Evolutionary conservation across 257 asterid species (phyloP).

Genomic region (Capsicum rhomboideum): DNA sequence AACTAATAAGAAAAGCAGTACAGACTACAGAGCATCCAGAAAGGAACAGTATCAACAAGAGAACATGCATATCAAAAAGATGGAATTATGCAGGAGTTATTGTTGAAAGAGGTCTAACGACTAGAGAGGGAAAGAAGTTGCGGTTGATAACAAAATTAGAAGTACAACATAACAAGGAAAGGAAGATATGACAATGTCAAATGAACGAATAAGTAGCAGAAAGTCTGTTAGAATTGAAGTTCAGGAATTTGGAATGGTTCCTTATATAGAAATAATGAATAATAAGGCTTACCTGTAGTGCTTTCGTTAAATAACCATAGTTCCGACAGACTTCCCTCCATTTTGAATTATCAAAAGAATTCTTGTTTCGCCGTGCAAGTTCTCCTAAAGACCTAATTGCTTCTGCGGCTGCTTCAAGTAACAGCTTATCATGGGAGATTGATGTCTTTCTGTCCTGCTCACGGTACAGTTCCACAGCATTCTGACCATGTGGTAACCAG

Average conservation of each 20-base stretch:
- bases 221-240: neutral
- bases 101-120: neutral
- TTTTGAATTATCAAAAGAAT: conserved; percentile 9
- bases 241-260: neutral
- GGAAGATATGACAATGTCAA: neutral
- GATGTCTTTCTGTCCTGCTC: conserved; percentile 41
- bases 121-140: neutral
- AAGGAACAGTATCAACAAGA: neutral
- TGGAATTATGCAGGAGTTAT: neutral
- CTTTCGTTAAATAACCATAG: conserved; percentile 50
- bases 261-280: neutral
- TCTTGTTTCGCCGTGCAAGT: conserved; percentile 8
- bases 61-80: neutral
- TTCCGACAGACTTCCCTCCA: conserved; percentile 42
- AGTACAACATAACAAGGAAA: too few relatives aligned
- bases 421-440: conserved; percentile 63
- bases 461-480: conserved; percentile 45
- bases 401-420: conserved; percentile 62
- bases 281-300: conserved; percentile 48
- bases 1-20: neutral
- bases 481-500: conserved; percentile 80
- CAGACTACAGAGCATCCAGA: neutral
- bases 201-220: neutral
- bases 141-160: too few relatives aligned
- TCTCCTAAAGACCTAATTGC: conserved; percentile 50